Evolutionary conservation across 2,329 filamentous ascomycete species (phyloP).

Genomic region (Paradendryphiella salina): DNA sequence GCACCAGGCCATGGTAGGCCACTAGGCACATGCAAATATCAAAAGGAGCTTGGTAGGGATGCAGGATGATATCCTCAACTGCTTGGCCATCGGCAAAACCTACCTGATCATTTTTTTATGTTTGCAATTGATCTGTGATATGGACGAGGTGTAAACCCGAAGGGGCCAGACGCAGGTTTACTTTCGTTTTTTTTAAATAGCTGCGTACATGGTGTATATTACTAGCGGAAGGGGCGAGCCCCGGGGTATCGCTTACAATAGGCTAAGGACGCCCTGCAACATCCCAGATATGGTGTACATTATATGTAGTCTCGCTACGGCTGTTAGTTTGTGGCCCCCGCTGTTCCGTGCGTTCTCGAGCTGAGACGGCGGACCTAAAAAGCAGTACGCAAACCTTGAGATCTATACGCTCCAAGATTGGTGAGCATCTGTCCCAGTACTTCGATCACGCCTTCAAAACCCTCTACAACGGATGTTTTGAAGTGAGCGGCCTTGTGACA

Average conservation of each 20-base stretch:
- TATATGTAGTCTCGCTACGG: neutral
- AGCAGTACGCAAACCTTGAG: neutral
- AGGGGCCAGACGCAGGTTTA: conserved; percentile 1
- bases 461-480: neutral
- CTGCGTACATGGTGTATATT: neutral
- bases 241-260: conserved; percentile 1
- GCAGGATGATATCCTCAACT: neutral
- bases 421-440: neutral
- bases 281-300: neutral
- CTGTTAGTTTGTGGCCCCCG: neutral
- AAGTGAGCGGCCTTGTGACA: neutral
- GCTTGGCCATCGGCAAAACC: neutral
- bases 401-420: neutral
- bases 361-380: neutral
- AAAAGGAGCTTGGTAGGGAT: neutral
- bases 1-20: conserved; percentile 20
- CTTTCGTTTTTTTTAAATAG: conserved; percentile 5
- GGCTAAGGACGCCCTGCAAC: neutral
- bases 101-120: neutral
- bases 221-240: conserved; percentile 11
- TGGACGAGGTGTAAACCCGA: neutral
- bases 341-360: neutral
- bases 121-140: neutral
- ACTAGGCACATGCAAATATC: conserved; percentile 6
- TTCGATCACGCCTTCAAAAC: neutral